phyloP scores from a whole-genome alignment of 345 rosid species.

The Gossypium ekmanianum region DNA sequence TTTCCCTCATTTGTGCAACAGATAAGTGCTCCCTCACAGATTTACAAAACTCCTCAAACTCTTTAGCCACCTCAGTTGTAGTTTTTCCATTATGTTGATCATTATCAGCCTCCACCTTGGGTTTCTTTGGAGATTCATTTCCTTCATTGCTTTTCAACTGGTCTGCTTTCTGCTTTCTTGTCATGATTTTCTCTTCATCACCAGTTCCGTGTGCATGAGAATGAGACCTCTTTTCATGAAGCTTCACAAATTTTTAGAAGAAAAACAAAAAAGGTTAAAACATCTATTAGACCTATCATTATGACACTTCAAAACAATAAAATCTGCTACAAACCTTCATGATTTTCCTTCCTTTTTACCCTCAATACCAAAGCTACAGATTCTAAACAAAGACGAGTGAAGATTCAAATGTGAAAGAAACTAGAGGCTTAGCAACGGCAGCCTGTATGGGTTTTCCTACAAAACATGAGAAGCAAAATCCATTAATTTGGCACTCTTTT shows the following conservation, averaged over 20 bases:
- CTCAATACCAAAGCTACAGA: not conserved
- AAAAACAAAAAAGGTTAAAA: not conserved
- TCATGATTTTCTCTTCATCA: constrained; percentile 60
- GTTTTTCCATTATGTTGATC: constrained; percentile 27
- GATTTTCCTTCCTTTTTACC: not conserved
- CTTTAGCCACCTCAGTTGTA: constrained; percentile 24
- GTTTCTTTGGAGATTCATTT: constrained; percentile 60
- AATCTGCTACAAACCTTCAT: constrained; percentile 10
- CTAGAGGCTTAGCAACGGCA: not conserved
- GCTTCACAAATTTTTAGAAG: constrained; percentile 30
- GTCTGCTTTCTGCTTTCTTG: constrained; percentile 85
- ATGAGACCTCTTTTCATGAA: constrained; percentile 74
- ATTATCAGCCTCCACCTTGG: constrained; percentile 39
- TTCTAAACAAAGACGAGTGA: no score
- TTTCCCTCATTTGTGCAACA: constrained; percentile 54
- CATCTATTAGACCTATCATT: not conserved
- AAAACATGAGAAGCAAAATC: not conserved
- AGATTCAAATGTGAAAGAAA: not conserved
- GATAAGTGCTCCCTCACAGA: constrained; percentile 49
- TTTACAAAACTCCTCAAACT: constrained; percentile 55
- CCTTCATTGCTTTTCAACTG: constrained; percentile 52
- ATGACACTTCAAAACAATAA: not conserved
- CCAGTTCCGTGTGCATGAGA: constrained; percentile 33
- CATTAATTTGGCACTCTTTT: not conserved
- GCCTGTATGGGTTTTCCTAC: not conserved